phyloP scores from a whole-genome alignment of 2,329 filamentous ascomycete genomes.

The Sporothrix curviconia region DNA sequence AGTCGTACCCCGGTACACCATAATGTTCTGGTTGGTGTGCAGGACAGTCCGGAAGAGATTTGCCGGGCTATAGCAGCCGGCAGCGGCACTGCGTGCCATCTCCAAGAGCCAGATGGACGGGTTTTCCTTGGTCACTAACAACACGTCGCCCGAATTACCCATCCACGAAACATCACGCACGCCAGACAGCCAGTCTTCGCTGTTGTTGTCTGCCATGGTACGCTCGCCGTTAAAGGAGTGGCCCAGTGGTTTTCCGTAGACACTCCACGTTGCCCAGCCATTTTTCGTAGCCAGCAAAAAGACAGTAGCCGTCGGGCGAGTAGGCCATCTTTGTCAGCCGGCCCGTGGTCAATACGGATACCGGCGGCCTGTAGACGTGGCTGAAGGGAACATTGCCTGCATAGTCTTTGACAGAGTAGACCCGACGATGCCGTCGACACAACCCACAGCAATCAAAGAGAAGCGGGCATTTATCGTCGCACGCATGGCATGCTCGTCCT shows the following conservation, averaged over 20 bases:
- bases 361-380: conserved; percentile 65
- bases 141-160: conserved; percentile 77
- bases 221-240: conserved; percentile 73
- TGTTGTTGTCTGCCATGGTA: conserved; percentile 56
- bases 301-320: conserved; percentile 91
- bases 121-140: conserved; percentile 64
- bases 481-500: conserved; percentile 57
- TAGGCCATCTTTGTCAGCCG: conserved; percentile 69
- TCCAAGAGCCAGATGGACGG: conserved; percentile 82
- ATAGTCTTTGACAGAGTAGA: conserved; percentile 94
- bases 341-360: conserved; percentile 62
- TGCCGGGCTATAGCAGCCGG: conserved; percentile 82
- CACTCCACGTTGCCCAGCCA: conserved; percentile 95
- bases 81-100: conserved; percentile 88
- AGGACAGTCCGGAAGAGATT: conserved; percentile 86
- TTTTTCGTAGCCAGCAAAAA: conserved; percentile 89
- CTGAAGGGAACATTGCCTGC: conserved; percentile 85
- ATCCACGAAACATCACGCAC: conserved; percentile 77
- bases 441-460: conserved; percentile 84
- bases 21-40: conserved; percentile 79
- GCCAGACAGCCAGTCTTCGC: conserved; percentile 78
- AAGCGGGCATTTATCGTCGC: conserved; percentile 91
- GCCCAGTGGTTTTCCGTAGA: conserved; percentile 85
- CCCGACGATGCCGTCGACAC: conserved; percentile 68
- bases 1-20: conserved; percentile 92